Conservation (phyloP, 1,139 yeast species). For the Kluyveromyces sp. region DNA sequence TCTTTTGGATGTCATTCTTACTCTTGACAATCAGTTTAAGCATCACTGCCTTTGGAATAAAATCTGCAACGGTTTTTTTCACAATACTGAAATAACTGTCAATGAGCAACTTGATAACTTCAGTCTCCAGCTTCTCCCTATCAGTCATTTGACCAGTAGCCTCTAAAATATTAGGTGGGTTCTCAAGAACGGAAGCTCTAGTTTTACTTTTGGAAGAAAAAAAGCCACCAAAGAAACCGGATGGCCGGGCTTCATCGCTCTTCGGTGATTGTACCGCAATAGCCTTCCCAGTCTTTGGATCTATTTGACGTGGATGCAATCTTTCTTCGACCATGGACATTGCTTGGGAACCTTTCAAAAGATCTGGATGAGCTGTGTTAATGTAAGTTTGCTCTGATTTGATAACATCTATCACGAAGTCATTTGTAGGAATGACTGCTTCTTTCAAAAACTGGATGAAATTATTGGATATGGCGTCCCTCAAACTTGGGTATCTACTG, state of each 20-base stretch:
- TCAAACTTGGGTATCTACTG: slow-evolving; percentile 81
- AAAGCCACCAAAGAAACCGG: slow-evolving; percentile 91
- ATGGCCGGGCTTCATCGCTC: slow-evolving; percentile 34
- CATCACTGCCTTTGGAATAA: slow-evolving; percentile 93
- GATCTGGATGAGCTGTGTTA: slow-evolving; percentile 96
- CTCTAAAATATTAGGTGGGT: slow-evolving; percentile 91
- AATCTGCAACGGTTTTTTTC: slow-evolving; percentile 85
- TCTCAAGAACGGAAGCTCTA: slow-evolving; percentile 92
- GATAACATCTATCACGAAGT: slow-evolving; percentile 77
- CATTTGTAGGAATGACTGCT: slow-evolving; percentile 76
- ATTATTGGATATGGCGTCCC: slow-evolving; percentile 75
- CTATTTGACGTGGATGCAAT: slow-evolving; percentile 82
- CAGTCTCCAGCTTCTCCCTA: slow-evolving; percentile 94
- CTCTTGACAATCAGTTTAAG: slow-evolving; percentile 79
- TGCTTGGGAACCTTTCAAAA: slow-evolving; percentile 90
- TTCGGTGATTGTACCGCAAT: slow-evolving; percentile 38
- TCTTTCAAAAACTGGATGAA: slow-evolving; percentile 78
- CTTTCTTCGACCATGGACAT: slow-evolving; percentile 91
- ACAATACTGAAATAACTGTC: slow-evolving; percentile 88
- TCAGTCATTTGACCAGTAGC: slow-evolving; percentile 95
- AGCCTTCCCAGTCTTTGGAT: slow-evolving; percentile 90
- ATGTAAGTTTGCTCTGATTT: slow-evolving; percentile 85
- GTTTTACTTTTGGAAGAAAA: slow-evolving; percentile 89
- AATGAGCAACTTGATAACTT: slow-evolving; percentile 86
- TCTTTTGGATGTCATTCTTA: slow-evolving; percentile 84